Conservation (phyloP, 768 basidiomycete species). For the Kwoniella mangroviensis region DNA sequence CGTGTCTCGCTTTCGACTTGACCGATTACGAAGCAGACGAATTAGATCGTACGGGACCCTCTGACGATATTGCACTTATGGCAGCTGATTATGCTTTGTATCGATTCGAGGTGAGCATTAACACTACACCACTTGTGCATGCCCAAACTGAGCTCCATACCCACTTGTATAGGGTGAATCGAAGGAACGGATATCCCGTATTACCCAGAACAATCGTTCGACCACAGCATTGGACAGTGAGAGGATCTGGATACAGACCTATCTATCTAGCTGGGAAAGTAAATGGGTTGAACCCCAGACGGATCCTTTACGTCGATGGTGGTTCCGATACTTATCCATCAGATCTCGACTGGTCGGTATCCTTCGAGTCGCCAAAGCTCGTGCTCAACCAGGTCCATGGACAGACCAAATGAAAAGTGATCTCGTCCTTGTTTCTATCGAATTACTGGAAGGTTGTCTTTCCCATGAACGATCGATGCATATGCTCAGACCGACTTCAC, state of each 20-base stretch:
- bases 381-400: slow-evolving; percentile 10
- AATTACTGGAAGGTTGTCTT: slow-evolving; percentile 11
- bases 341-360: slow-evolving; percentile 18
- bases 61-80: slow-evolving; percentile 6
- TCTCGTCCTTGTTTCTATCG: slow-evolving; percentile 10
- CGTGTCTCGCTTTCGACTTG: slow-evolving; percentile 11
- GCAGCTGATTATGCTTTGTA: slow-evolving; percentile 26
- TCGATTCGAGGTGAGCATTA: slow-evolving; percentile 20
- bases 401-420: slow-evolving; percentile 14
- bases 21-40: slow-evolving; percentile 17
- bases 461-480: slow-evolving; percentile 19
- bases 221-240: slow-evolving; percentile 17
- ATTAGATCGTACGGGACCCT: slow-evolving; percentile 1
- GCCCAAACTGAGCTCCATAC: background rate
- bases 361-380: slow-evolving; percentile 16
- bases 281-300: slow-evolving; percentile 16
- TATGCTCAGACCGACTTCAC: slow-evolving; percentile 21
- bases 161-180: slow-evolving; percentile 8
- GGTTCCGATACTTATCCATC: slow-evolving; percentile 12
- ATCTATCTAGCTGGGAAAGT: slow-evolving; percentile 9
- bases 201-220: background rate
- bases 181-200: slow-evolving; percentile 13
- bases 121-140: background rate
- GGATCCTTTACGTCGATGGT: slow-evolving; percentile 20
- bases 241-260: slow-evolving; percentile 18